A percentile compares a stretch with the other conserved stretches of the same genome.
phyloP scores from a whole-genome alignment of 1,284 basidiomycete genomes.

The Marasmius oreades region DNA sequence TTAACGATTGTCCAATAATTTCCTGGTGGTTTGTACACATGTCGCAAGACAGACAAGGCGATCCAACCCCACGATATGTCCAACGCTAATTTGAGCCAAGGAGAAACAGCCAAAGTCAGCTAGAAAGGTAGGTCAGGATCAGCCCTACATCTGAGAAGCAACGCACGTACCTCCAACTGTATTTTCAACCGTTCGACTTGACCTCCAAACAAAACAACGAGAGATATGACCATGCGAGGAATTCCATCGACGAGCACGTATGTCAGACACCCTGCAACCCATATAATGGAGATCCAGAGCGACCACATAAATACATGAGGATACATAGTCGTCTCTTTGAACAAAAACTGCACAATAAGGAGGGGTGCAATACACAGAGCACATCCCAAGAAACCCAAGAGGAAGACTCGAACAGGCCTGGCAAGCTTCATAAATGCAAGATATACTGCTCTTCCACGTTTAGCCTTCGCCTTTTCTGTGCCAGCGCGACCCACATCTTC shows the following conservation, averaged over 20 bases:
- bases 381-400: constrained; percentile 54
- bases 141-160: neutral
- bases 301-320: constrained; percentile 67
- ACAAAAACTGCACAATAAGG: constrained; percentile 62
- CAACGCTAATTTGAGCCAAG: constrained; percentile 66
- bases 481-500: constrained; percentile 18
- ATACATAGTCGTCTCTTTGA: constrained; percentile 43
- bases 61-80: constrained; percentile 73
- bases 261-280: constrained; percentile 61
- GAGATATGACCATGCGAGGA: constrained; percentile 51
- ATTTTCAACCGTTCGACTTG: constrained; percentile 62
- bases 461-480: constrained; percentile 35
- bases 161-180: constrained; percentile 52
- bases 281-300: constrained; percentile 66
- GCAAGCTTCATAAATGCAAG: constrained; percentile 67
- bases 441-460: constrained; percentile 54
- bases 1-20: constrained; percentile 68
- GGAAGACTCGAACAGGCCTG: constrained; percentile 50
- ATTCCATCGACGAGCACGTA: constrained; percentile 63
- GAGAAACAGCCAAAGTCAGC: constrained; percentile 67
- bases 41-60: constrained; percentile 56
- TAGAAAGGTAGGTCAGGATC: constrained; percentile 18
- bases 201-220: constrained; percentile 54
- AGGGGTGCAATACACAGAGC: constrained; percentile 67
- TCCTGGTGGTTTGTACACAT: constrained; percentile 55